A percentile compares a stretch with the other conserved stretches of the same genome.
Conservation (phyloP, 495 filamentous ascomycete species). For the Neurospora discreta region DNA sequence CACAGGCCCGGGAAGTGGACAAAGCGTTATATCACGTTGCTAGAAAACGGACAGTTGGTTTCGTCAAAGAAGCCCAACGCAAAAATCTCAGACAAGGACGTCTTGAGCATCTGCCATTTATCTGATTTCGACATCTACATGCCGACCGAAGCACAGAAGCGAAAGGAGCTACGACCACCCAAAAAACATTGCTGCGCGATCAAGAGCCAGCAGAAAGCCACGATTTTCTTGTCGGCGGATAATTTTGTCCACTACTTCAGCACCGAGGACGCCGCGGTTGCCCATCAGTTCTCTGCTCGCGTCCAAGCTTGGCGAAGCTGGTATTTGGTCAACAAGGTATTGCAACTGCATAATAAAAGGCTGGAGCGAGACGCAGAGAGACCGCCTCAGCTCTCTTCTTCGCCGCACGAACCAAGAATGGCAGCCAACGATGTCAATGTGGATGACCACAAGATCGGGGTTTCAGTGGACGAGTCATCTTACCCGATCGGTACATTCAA, state of each 20-base stretch:
- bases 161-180: conserved; percentile 57
- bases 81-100: conserved; percentile 47
- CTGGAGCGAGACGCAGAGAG: conserved; percentile 12
- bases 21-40: conserved; percentile 69
- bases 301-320: conserved; percentile 80
- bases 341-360: conserved; percentile 8
- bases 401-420: conserved; percentile 16
- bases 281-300: conserved; percentile 53
- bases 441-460: conserved; percentile 20
- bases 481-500: conserved; percentile 47
- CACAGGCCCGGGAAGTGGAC: conserved; percentile 74
- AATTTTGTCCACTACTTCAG: conserved; percentile 90
- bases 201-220: conserved; percentile 87
- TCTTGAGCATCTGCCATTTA: conserved; percentile 65
- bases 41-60: conserved; percentile 62
- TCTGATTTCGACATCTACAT: conserved; percentile 91
- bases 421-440: conserved; percentile 16
- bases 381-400: conserved; percentile 14
- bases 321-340: conserved; percentile 57
- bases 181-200: conserved; percentile 77
- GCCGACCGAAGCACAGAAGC: conserved; percentile 50
- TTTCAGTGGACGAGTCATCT: conserved; percentile 26
- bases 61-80: conserved; percentile 56
- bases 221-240: conserved; percentile 67
- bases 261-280: conserved; percentile 57